Percentiles rank a stretch among this genome's conserved stretches.
These are phyloP conservation scores for Vachellia collinsii DNA, from an alignment of 306 rosid species.

Conservation along the genomic window DNA sequence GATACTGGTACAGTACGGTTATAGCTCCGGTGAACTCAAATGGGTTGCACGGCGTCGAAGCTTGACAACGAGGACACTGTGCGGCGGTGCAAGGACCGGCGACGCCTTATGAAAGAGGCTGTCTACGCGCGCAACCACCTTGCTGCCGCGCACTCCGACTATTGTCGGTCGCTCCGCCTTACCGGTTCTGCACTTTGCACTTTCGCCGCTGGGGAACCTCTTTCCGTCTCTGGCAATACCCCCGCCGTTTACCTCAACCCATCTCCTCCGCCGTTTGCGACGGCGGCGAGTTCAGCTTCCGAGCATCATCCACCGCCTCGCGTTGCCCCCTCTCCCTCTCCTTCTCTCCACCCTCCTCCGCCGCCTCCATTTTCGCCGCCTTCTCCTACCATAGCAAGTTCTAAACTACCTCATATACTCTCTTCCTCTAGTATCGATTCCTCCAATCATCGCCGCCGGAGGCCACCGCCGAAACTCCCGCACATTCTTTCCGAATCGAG, in stretches of 20 bases:
- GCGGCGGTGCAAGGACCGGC: slow-evolving; percentile 92
- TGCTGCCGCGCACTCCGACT: slow-evolving; percentile 97
- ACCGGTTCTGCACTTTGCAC: slow-evolving; percentile 81
- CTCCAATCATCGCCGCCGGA: slow-evolving; percentile 51
- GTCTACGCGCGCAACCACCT: slow-evolving; percentile 84
- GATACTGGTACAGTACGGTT: background rate
- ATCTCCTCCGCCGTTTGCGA: slow-evolving; percentile 36
- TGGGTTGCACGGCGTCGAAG: slow-evolving; percentile 96
- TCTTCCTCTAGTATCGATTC: slow-evolving; percentile 41
- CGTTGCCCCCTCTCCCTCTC: slow-evolving; percentile 46
- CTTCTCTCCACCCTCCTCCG: slow-evolving; percentile 50
- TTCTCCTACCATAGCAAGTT: slow-evolving; percentile 62
- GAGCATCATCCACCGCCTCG: slow-evolving; percentile 44
- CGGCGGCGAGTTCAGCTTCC: background rate
- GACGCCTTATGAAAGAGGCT: slow-evolving; percentile 87
- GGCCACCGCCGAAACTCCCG: slow-evolving; percentile 70
- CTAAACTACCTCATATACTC: slow-evolving; percentile 66
- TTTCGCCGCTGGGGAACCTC: slow-evolving; percentile 76
- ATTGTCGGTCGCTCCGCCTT: slow-evolving; percentile 85
- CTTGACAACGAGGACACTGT: slow-evolving; percentile 93
- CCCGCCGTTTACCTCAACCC: slow-evolving; percentile 79
- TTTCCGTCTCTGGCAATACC: slow-evolving; percentile 75
- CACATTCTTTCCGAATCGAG: slow-evolving; percentile 93
- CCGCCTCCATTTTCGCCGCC: slow-evolving; percentile 42
- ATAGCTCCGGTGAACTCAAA: background rate